Percentiles rank a stretch among this genome's conserved stretches.
These are phyloP conservation scores for Drechslerella dactyloides DNA, from an alignment of 2,329 filamentous ascomycete species.

Conservation along the genomic window DNA sequence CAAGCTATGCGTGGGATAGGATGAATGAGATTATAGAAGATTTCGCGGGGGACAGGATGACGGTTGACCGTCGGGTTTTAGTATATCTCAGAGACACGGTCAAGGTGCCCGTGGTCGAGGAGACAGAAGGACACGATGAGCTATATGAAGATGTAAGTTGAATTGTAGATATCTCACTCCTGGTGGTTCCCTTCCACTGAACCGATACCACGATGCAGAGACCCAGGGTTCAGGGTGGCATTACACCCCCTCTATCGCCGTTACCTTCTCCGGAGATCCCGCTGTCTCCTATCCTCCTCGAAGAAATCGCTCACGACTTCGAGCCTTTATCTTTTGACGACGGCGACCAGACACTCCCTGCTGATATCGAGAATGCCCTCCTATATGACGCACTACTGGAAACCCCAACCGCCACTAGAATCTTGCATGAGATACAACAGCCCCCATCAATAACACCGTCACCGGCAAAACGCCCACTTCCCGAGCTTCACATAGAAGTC, in stretches of 20 bases:
- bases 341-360: not conserved
- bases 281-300: not conserved
- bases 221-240: not conserved
- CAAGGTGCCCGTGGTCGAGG: constrained; percentile 2
- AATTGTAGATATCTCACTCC: not conserved
- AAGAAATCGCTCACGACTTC: constrained; percentile 2
- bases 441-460: constrained; percentile 16
- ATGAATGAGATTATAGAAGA: constrained; percentile 34
- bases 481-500: constrained; percentile 14
- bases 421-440: constrained; percentile 5
- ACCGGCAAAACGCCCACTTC: constrained; percentile 1
- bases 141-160: not conserved
- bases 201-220: not conserved
- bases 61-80: constrained; percentile 24
- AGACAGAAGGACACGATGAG: not conserved
- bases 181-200: not conserved
- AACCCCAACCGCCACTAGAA: not conserved
- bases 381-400: constrained; percentile 1
- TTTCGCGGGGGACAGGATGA: constrained; percentile 32
- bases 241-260: constrained; percentile 32
- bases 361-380: not conserved
- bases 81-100: constrained; percentile 31
- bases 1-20: constrained; percentile 33
- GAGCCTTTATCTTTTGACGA: not conserved
- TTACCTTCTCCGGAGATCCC: not conserved